A percentile compares a stretch with the other conserved stretches of the same genome.
Evolutionary conservation across 2,329 filamentous ascomycete genomes (phyloP).

Genomic region (Beauveria sp.): DNA sequence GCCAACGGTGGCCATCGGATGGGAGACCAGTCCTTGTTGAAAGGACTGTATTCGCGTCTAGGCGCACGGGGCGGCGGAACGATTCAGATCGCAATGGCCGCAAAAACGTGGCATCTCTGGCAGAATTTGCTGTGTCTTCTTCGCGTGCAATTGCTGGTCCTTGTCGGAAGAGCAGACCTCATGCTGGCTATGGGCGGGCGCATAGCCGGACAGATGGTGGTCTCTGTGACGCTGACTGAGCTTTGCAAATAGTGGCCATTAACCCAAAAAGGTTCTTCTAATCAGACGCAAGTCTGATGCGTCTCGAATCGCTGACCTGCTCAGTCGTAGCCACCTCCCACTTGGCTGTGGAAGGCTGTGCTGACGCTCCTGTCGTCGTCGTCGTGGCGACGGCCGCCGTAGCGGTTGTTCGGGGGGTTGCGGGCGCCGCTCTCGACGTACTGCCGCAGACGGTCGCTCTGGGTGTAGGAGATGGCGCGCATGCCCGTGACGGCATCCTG

Average conservation of each 20-base stretch:
- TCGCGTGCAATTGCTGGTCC: neutral
- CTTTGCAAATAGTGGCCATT: neutral
- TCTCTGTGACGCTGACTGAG: neutral
- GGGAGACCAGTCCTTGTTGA: conserved; percentile 6
- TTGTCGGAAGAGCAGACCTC: neutral
- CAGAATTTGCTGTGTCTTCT: neutral
- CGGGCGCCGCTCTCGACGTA: conserved; percentile 84
- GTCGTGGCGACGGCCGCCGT: conserved; percentile 65
- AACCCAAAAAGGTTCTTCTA: neutral
- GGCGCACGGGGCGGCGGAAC: neutral
- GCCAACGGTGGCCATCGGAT: neutral
- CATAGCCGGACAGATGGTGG: neutral
- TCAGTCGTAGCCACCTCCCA: conserved; percentile 59
- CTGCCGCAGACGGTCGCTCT: conserved; percentile 76
- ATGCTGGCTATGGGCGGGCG: neutral
- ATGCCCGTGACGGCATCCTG: conserved; percentile 63
- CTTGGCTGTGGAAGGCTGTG: conserved; percentile 93
- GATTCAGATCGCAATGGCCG: neutral
- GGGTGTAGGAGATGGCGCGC: conserved; percentile 51
- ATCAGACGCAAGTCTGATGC: neutral
- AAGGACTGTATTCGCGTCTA: neutral
- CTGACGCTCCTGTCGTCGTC: conserved; percentile 95
- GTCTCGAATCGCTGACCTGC: neutral
- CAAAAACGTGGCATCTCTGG: neutral
- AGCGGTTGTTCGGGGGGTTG: conserved; percentile 58